Conservation (phyloP, 768 basidiomycete species). For the Cantharellus anzutake region DNA sequence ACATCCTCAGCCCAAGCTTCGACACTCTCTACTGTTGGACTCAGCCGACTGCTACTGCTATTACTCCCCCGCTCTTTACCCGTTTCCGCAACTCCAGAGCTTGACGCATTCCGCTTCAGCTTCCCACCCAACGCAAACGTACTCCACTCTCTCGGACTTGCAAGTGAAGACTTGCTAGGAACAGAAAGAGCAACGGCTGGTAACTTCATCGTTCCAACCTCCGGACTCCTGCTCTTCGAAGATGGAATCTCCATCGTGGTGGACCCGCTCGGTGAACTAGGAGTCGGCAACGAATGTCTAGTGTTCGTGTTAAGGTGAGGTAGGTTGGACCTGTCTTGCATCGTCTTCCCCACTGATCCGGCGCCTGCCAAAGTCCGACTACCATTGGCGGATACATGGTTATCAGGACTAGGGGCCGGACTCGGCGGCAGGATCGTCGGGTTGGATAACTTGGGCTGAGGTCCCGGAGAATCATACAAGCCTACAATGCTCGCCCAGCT, state of each 20-base stretch:
- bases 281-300: background rate
- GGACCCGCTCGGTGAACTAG: too few relatives aligned
- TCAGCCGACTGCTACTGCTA: too few relatives aligned
- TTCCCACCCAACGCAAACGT: background rate
- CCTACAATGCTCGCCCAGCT: background rate
- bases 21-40: background rate
- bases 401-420: background rate
- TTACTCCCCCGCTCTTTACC: background rate
- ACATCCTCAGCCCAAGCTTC: background rate
- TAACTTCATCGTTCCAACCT: background rate
- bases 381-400: background rate
- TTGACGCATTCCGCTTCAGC: background rate
- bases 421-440: background rate
- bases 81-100: background rate
- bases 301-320: background rate
- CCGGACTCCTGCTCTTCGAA: background rate
- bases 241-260: background rate
- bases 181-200: background rate
- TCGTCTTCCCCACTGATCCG: background rate
- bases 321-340: background rate
- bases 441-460: background rate
- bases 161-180: background rate
- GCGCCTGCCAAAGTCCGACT: background rate
- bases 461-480: background rate
- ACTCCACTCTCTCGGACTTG: background rate